A percentile compares a stretch with the other conserved stretches of the same genome.
Conservation (phyloP, 2,329 filamentous ascomycete genomes). For the Hypoxylon sp. region DNA sequence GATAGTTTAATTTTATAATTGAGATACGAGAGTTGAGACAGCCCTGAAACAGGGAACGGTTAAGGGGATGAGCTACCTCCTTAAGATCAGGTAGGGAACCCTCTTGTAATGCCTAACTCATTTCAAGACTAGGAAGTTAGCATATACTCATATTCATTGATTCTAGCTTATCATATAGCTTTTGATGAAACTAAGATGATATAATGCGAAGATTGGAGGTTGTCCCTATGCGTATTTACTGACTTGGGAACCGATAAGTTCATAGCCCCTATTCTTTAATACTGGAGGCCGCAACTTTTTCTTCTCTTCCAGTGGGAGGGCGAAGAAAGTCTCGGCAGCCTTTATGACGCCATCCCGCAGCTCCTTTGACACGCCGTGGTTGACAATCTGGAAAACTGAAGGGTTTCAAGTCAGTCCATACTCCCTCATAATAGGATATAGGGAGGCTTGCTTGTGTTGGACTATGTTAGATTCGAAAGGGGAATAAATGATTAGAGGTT, state of each 20-base stretch:
- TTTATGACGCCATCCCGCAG: constrained; percentile 61
- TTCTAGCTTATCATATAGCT: too few relatives aligned
- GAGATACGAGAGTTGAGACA: too few relatives aligned
- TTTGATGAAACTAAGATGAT: too few relatives aligned
- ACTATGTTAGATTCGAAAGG: too few relatives aligned
- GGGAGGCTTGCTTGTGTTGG: background rate
- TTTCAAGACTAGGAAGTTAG: constrained; percentile 8
- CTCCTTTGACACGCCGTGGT: constrained; percentile 61
- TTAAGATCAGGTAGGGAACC: constrained; percentile 56
- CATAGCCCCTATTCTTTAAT: constrained; percentile 64
- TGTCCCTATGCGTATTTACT: constrained; percentile 1
- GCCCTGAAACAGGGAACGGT: background rate
- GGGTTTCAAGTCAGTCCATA: background rate
- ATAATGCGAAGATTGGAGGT: too few relatives aligned
- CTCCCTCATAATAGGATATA: background rate
- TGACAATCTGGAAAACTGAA: constrained; percentile 65
- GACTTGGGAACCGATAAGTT: constrained; percentile 60
- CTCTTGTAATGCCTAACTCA: constrained; percentile 59
- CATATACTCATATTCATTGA: background rate
- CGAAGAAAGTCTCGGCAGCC: constrained; percentile 63
- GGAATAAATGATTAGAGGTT: background rate
- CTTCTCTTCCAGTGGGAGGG: constrained; percentile 63
- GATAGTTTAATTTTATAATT: too few relatives aligned
- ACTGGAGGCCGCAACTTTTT: constrained; percentile 58
- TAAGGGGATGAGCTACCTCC: constrained; percentile 38